Evolutionary conservation across 192 early-diverging fungal species (phyloP), one percentile per base, ranked within the genome.

Genomic region (Entomortierella lignicola): DNA sequence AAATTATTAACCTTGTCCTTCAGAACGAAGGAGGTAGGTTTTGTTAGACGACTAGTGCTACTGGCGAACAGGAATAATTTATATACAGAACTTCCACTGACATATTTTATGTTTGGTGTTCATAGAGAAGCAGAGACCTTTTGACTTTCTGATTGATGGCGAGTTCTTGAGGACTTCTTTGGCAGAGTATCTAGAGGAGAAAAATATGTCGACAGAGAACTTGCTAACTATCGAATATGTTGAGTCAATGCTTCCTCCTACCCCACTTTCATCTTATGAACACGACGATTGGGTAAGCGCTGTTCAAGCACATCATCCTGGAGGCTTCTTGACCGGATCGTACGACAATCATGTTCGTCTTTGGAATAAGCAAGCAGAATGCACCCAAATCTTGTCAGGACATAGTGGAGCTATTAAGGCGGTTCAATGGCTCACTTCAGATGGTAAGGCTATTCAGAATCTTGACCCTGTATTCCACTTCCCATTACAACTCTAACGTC

Each of bases 281-380:
- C 95, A 97, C 66, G 95, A 98, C 69, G 97, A 99, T 80, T 99
- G 97, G 97, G 92, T 99, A 66, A 91, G 91, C 65, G 91, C 91
- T 27, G 93, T 94, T 10, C 80, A 88, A 58, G 80, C 74, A 23
- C 72, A 80, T 43, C 63, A 61, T n/a, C 44, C 65, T 37, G 69
- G 84, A 41, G 70, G 82, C 31, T 92, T 94, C 63, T 84, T 93
- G 62, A 93, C 94, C 18, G 92, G 93, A 30, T 93, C 93, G 20
- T 97, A 93, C 73, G 96, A 98, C 80, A 90, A 91, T 55, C 82
- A 88, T 34, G 92, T 93, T 43, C 88, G 95, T 23, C 75, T 98
- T 59, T 97, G 95, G 94, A 92, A 93, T 66, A 83, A 85, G 59
- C 90, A 91, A 39, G 89, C 89, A 72, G 88, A 92, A 83, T 90